Evolutionary conservation across 2,329 filamentous ascomycete species (phyloP), one percentile per base, ranked within the genome.

Genomic region (Mariannaea elegans): DNA sequence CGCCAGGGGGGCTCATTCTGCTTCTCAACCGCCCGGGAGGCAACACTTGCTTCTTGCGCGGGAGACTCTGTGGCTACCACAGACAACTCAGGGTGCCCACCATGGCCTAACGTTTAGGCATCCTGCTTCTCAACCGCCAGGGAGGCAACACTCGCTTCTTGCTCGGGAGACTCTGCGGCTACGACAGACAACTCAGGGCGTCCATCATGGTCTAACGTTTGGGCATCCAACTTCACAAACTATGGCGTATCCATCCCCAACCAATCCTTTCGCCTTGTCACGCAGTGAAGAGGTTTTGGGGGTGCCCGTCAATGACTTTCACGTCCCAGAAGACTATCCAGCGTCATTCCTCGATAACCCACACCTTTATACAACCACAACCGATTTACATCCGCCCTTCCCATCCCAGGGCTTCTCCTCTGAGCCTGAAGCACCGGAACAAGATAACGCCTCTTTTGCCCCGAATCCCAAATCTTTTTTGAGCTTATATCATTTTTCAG

Each of bases 261-360:
- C 64, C 24, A 52, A 41, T 13, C 42, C 66, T 1, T 71, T 71
- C 39, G 27, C 57, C 8, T 19, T 27, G 5, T 39, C 41, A 19
- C 55, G 49, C n/a, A 29, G 31, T 31, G 62, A 59, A 21, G 39
- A 59, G 14, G 19, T 42, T 18, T 9, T 47, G 23, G 52, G 58
- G 19, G 52, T 51, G 4, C 51, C 66, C 7, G 47, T 53, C 14
- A 46, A 24, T 24, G 61, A 59, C 12, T 36, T 58, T 7, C 24
- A 59, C 1, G 44, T 56, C 38, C 27, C 48, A 3, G 65, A 63
- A 23, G 58, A 64, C 14, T 71, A 71, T 34, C 68, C 68, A n/a
- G 39, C 66, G 13, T 61, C 59, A 36, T 69, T 71, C 19, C 49
- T 71, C 7, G 68, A 71, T 16, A 32, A 46, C 10, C 34, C 59